Conservation (phyloP, 768 basidiomycete species). For the Lyophyllum atratum region DNA sequence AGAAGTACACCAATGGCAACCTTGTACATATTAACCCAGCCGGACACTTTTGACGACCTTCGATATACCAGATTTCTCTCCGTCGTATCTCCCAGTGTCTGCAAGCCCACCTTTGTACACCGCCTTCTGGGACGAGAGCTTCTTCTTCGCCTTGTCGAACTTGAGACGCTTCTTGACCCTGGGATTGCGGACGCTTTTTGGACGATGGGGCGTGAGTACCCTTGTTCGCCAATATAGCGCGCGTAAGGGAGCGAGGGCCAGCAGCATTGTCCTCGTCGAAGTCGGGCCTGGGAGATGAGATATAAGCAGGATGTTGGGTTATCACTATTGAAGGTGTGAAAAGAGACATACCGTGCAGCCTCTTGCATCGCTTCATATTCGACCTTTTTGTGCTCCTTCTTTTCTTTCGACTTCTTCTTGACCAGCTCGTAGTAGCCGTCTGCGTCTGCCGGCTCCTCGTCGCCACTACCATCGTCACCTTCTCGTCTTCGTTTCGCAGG, state of each 20-base stretch:
- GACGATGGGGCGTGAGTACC: constrained; percentile 89
- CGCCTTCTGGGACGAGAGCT: constrained; percentile 84
- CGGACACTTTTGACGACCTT: constrained; percentile 87
- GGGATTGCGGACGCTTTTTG: constrained; percentile 92
- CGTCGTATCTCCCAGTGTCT: constrained; percentile 73
- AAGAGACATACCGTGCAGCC: constrained; percentile 52
- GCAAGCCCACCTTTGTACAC: constrained; percentile 89
- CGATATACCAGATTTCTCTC: constrained; percentile 92
- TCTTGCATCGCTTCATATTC: constrained; percentile 72
- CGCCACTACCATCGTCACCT: constrained; percentile 33
- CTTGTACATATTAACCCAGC: constrained; percentile 47
- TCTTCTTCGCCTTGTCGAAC: constrained; percentile 96
- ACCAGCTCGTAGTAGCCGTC: constrained; percentile 93
- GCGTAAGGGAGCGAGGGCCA: constrained; percentile 87
- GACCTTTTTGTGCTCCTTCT: constrained; percentile 78
- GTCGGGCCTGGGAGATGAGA: constrained; percentile 21
- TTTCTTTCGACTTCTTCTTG: constrained; percentile 67
- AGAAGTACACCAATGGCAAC: constrained; percentile 8
- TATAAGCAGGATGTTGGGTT: constrained; percentile 7
- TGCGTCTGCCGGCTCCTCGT: constrained; percentile 46
- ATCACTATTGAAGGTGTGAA: neutral
- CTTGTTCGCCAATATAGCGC: constrained; percentile 91
- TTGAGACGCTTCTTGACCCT: constrained; percentile 94
- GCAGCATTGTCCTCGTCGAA: constrained; percentile 36
- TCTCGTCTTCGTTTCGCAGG: constrained; percentile 36